Evolutionary conservation across 805 yeast genomes (phyloP), one percentile per base, ranked within the genome.

Genomic region (Grigorovia yakushimaensis): DNA sequence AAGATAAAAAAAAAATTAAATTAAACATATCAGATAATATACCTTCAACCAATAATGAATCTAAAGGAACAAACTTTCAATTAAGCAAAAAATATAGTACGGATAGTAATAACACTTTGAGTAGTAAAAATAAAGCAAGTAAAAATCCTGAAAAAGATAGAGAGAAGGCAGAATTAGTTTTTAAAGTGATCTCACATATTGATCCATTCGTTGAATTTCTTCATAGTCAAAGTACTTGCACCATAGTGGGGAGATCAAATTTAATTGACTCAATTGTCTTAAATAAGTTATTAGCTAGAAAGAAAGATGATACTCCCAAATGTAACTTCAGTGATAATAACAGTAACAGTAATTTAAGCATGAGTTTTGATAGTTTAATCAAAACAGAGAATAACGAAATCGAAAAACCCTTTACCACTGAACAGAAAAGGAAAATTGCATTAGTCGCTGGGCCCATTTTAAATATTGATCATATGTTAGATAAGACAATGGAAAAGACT

Each of bases 401-500:
- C 17, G 37, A 18, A 4, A 15, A 35, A 23, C 30, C 7, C 4
- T 47, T 39, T 13, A 47, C 80, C 1, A 73, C 80, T 3, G 97
- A 89, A 59, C 81, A 76, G 49, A 70, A 95, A 24, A 89, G 88
- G 58, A 73, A 87, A 45, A 78, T 81, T 11, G 95, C 97, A 0
- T 66, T 88, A 35, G 66, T 81, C 17, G 76, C 74, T 43, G 96
- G 96, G 0, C 97, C 97, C 0, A 79, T 93, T 5, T 60, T 89
- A 44, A 88, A 89, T 60, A 62, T 89, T 41, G 97, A 91, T 60
- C 79, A 79, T 50, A 51, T 54, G 39, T 65, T 81, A 44, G 72
- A 73, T 49, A 63, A 68, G 10, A 40, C 54, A 1, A 72, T 66
- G 23, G 62, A 68, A 11, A 73, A 61, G 11, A 75, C 54, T 65